Percentiles rank a stretch among this genome's conserved stretches.
These are phyloP conservation scores for Fusarium sp. DNA, from an alignment of 2,329 filamentous ascomycete species.

Conservation along the genomic window DNA sequence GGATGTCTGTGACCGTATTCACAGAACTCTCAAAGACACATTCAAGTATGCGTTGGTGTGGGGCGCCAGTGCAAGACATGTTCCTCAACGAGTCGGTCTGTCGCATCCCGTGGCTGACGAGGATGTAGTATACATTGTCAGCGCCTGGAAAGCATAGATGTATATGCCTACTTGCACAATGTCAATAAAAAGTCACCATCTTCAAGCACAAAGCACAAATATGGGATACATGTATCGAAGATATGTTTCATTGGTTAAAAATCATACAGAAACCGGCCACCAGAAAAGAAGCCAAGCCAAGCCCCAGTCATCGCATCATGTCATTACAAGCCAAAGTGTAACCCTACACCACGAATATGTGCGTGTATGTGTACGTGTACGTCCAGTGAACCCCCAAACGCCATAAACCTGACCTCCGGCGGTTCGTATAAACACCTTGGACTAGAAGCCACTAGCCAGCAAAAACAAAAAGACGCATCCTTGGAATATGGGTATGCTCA, in stretches of 20 bases:
- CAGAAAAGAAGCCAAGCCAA: conserved; percentile 38
- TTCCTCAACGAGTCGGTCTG: conserved; percentile 92
- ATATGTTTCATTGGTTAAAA: conserved; percentile 39
- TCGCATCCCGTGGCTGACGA: conserved; percentile 81
- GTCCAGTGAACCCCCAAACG: conserved; percentile 41
- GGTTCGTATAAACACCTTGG: conserved; percentile 29
- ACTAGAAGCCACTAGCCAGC: conserved; percentile 19
- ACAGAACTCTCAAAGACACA: conserved; percentile 94
- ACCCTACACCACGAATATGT: conserved; percentile 37
- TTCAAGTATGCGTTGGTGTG: conserved; percentile 99
- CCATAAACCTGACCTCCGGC: conserved; percentile 40
- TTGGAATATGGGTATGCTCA: conserved; percentile 22
- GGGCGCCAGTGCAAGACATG: conserved; percentile 94
- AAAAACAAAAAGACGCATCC: conserved; percentile 31
- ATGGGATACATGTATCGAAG: neutral
- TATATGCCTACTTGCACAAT: neutral
- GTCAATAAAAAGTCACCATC: conserved; percentile 19
- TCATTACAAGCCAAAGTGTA: conserved; percentile 48
- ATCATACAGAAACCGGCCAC: conserved; percentile 38
- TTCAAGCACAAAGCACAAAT: neutral
- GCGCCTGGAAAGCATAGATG: conserved; percentile 70
- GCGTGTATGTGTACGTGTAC: conserved; percentile 25
- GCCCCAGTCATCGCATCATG: conserved; percentile 47
- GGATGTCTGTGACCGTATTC: conserved; percentile 96
- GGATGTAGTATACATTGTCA: conserved; percentile 77